These are phyloP conservation scores for Dovyalis caffra DNA, from an alignment of 345 rosid species.

Conservation along the genomic window DNA sequence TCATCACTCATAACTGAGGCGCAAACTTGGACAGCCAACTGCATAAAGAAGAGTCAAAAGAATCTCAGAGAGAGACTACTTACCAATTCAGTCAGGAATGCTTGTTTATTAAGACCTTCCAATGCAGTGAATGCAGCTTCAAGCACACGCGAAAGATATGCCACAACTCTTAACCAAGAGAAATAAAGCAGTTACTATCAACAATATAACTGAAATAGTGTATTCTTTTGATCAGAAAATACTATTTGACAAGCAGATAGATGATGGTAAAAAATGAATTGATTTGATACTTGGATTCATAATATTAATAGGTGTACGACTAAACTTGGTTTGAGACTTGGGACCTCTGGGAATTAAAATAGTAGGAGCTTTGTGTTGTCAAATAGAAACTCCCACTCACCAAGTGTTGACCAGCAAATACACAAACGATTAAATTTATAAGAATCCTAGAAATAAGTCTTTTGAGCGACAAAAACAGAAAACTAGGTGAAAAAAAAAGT, in stretches of 20 bases:
- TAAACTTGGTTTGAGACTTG: background rate
- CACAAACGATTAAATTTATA: background rate
- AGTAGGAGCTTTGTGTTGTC: background rate
- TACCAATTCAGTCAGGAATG: slow-evolving; percentile 96
- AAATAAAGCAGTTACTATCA: slow-evolving; percentile 1
- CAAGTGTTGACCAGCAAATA: background rate
- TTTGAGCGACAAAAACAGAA: background rate
- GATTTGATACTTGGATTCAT: background rate
- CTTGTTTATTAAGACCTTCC: slow-evolving; percentile 98
- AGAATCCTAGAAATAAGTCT: background rate
- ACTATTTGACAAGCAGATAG: background rate
- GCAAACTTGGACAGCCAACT: background rate
- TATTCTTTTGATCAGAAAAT: background rate
- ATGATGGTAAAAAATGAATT: background rate
- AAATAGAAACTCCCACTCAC: background rate
- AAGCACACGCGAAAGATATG: slow-evolving; percentile 94
- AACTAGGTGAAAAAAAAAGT: background rate
- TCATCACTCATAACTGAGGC: background rate
- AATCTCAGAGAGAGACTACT: slow-evolving; percentile 16
- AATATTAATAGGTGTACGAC: background rate
- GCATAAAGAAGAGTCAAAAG: slow-evolving; percentile 5
- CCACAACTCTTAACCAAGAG: slow-evolving; percentile 68
- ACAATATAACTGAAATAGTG: background rate
- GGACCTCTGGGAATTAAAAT: background rate
- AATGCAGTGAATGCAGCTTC: slow-evolving; percentile 93